Percentiles rank a stretch among this genome's conserved stretches.
These are phyloP conservation scores for Neurospora sp. DNA, from an alignment of 495 filamentous ascomycete species.

Conservation along the genomic window DNA sequence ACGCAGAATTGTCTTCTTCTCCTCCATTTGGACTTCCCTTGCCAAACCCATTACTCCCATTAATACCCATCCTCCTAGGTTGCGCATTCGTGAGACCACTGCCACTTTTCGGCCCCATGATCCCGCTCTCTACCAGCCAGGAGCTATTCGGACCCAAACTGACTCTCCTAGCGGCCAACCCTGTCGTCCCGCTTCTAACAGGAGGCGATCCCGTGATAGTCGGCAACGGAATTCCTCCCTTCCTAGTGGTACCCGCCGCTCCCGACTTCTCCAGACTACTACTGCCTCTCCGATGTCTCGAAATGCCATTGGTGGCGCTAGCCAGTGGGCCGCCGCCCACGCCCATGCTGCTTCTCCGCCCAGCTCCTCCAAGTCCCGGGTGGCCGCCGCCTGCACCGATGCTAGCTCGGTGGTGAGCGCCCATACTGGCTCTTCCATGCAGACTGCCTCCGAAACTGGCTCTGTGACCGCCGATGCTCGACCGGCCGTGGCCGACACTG, in stretches of 20 bases:
- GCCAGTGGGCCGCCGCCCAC: constrained; percentile 16
- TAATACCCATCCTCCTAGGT: constrained; percentile 5
- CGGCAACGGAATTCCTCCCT: constrained; percentile 15
- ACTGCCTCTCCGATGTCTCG: constrained; percentile 29
- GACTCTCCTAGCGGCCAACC: background rate
- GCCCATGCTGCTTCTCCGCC: background rate
- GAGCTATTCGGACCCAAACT: background rate
- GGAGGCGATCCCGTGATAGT: constrained; percentile 36
- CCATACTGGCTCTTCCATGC: background rate
- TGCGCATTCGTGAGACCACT: constrained; percentile 10
- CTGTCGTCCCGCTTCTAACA: constrained; percentile 1
- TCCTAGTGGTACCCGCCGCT: constrained; percentile 14
- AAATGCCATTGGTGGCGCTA: constrained; percentile 36
- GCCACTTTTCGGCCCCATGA: constrained; percentile 32
- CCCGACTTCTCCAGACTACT: constrained; percentile 10
- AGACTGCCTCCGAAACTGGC: background rate
- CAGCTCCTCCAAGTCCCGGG: background rate
- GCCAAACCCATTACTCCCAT: background rate
- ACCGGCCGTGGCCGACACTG: background rate
- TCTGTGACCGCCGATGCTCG: background rate
- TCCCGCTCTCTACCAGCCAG: constrained; percentile 2
- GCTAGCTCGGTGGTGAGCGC: background rate
- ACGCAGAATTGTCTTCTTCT: background rate
- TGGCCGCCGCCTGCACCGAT: background rate
- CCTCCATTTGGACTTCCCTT: background rate